phyloP scores from a whole-genome alignment of 1,284 basidiomycete genomes.

The Mycosarcoma maydis region DNA sequence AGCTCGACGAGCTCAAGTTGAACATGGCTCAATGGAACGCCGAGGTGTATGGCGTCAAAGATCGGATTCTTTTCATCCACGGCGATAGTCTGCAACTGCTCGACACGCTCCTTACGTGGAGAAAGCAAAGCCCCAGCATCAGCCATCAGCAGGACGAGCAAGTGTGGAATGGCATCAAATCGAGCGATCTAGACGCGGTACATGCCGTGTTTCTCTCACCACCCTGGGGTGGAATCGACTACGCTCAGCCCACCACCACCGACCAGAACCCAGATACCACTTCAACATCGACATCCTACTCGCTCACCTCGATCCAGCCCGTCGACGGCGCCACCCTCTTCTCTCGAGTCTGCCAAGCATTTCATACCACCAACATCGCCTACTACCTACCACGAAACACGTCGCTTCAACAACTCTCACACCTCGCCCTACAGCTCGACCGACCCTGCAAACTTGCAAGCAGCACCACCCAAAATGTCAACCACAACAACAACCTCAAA shows the following conservation, averaged over 20 bases:
- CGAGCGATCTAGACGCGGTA: constrained; percentile 16
- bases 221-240: constrained; percentile 63
- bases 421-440: constrained; percentile 67
- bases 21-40: constrained; percentile 89
- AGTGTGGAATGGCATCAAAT: constrained; percentile 21
- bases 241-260: constrained; percentile 19
- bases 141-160: no score
- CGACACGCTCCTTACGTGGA: not conserved
- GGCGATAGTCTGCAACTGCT: constrained; percentile 85
- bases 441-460: not conserved
- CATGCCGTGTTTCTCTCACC: constrained; percentile 54
- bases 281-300: constrained; percentile 13
- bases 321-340: constrained; percentile 85
- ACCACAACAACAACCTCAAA: constrained; percentile 70
- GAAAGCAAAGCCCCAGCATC: no score
- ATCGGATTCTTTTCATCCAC: constrained; percentile 92
- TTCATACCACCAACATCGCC: constrained; percentile 69
- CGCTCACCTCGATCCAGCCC: constrained; percentile 73
- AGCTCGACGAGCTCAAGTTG: constrained; percentile 83
- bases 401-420: constrained; percentile 77
- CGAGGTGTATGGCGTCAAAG: constrained; percentile 87
- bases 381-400: constrained; percentile 90
- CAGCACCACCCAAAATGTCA: not conserved
- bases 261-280: not conserved
- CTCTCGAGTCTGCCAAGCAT: constrained; percentile 20